These are phyloP conservation scores for Gleditsia sinensis DNA, from an alignment of 306 rosid genomes.

Conservation along the genomic window DNA sequence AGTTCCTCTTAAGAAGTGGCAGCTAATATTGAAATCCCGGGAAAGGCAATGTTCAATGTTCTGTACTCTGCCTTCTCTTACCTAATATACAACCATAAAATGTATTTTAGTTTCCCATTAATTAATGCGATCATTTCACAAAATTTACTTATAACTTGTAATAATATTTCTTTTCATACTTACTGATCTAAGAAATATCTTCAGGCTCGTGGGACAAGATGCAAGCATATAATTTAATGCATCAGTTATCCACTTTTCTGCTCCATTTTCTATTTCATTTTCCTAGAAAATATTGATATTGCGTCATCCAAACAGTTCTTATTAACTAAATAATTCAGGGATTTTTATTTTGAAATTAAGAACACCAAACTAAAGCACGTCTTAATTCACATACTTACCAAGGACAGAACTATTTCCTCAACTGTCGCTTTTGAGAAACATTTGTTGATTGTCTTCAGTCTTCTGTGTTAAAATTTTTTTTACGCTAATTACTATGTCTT, in stretches of 20 bases:
- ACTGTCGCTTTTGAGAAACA: constrained; percentile 40
- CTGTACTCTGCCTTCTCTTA: constrained; percentile 7
- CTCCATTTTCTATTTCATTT: constrained; percentile 25
- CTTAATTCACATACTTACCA: constrained; percentile 41
- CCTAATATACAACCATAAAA: neutral
- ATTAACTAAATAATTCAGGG: neutral
- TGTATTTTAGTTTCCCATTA: neutral
- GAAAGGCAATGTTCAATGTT: constrained; percentile 29
- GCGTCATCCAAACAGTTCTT: neutral
- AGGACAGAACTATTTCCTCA: constrained; percentile 35
- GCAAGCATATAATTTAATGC: constrained; percentile 24
- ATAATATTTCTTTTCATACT: neutral
- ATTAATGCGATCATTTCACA: neutral
- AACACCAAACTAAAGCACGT: neutral
- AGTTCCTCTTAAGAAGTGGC: constrained; percentile 4
- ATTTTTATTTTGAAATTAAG: neutral
- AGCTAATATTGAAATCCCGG: constrained; percentile 17
- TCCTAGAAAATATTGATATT: constrained; percentile 14
- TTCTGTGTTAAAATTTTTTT: neutral
- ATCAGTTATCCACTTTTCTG: constrained; percentile 28
- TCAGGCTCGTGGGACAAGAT: constrained; percentile 16
- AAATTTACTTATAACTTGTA: neutral
- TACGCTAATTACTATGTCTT: neutral
- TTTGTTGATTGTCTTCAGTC: constrained; percentile 31
- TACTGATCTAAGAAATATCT: constrained; percentile 34